These are phyloP conservation scores for Pontederia paniculata DNA, from an alignment of 176 grass and related monocot species.

Conservation along the genomic window DNA sequence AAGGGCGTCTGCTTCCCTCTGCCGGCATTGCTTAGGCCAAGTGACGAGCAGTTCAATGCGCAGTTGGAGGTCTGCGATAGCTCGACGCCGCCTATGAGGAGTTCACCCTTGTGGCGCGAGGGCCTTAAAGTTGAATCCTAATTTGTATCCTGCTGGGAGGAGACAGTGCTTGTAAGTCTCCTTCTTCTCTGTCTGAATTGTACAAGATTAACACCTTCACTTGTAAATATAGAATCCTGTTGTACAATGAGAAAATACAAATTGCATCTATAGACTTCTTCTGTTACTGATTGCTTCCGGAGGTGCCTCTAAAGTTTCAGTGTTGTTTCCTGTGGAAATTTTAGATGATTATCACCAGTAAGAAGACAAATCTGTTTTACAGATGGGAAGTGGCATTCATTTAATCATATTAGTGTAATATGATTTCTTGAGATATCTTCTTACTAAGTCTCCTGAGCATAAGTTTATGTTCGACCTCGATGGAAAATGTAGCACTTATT, in stretches of 20 bases:
- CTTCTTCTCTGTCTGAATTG: background rate
- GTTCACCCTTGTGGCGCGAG: conserved; percentile 57
- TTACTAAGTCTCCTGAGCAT: too few species aligned
- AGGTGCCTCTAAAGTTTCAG: too few species aligned
- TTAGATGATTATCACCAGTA: too few species aligned
- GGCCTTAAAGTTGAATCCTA: background rate
- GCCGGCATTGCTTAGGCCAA: conserved; percentile 58
- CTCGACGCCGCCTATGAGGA: conserved; percentile 35
- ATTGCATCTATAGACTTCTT: background rate
- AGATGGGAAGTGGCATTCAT: too few species aligned
- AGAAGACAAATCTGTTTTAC: too few species aligned
- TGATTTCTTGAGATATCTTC: too few species aligned
- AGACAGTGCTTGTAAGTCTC: background rate
- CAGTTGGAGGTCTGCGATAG: conserved; percentile 38
- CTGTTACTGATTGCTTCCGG: background rate
- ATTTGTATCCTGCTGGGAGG: too few species aligned
- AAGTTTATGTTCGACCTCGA: too few species aligned
- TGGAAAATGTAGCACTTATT: too few species aligned
- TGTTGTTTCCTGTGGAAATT: too few species aligned
- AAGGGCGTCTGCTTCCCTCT: conserved; percentile 51
- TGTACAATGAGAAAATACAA: conserved; percentile 5
- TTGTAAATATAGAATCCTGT: background rate
- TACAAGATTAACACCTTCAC: background rate
- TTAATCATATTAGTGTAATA: too few species aligned
- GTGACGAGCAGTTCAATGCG: conserved; percentile 40